A percentile compares a stretch with the other conserved stretches of the same genome.
Evolutionary conservation across 768 basidiomycete species (phyloP).

Genomic region (Mycena alexandri): DNA sequence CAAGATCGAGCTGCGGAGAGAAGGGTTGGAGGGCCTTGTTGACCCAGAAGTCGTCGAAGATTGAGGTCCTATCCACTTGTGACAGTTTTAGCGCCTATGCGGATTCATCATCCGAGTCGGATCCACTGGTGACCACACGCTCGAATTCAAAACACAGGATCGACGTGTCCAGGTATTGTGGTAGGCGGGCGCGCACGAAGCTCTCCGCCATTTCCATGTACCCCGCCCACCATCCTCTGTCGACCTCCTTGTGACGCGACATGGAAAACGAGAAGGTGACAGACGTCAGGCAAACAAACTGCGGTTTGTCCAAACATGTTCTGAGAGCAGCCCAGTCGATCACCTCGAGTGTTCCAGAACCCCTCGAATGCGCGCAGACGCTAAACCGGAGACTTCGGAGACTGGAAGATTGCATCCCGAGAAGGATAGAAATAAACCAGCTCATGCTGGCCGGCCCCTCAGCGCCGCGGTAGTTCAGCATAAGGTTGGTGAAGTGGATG

Average conservation of each 20-base stretch:
- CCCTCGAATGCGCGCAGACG: conserved; percentile 13
- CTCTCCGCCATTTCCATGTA: conserved; percentile 14
- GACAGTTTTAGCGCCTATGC: neutral
- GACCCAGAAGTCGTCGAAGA: neutral
- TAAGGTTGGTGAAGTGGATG: conserved; percentile 22
- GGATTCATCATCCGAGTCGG: conserved; percentile 2
- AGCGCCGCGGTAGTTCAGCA: conserved; percentile 9
- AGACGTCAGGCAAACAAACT: conserved; percentile 19
- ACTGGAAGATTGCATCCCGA: neutral
- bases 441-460: conserved; percentile 11
- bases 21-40: conserved; percentile 5
- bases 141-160: conserved; percentile 17
- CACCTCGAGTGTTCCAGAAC: conserved; percentile 1
- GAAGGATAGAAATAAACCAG: conserved; percentile 28
- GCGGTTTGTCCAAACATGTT: conserved; percentile 19
- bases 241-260: conserved; percentile 9
- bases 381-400: conserved; percentile 16
- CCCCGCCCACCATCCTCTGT: conserved; percentile 13
- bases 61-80: neutral
- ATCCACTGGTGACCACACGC: neutral
- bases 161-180: conserved; percentile 23
- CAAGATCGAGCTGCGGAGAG: conserved; percentile 16
- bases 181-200: conserved; percentile 17
- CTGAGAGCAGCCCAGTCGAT: conserved; percentile 22
- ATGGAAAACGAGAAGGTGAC: conserved; percentile 21